Conservation (phyloP, 306 rosid genomes). For the Boehmeria nivea region DNA sequence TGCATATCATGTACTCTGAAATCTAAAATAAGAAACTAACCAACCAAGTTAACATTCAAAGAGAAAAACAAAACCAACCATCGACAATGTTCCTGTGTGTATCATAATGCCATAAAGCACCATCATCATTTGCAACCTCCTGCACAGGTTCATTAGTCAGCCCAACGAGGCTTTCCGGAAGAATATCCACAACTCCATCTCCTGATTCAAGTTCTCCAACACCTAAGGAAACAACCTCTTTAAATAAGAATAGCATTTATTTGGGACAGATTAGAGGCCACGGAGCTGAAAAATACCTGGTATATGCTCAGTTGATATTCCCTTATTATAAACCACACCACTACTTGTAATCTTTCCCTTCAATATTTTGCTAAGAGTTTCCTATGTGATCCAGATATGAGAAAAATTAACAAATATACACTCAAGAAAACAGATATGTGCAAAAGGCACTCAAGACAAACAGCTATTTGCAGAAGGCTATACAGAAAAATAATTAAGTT, state of each 20-base stretch:
- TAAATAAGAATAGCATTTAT: neutral
- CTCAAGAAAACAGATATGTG: conserved; percentile 1
- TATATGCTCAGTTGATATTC: conserved; percentile 28
- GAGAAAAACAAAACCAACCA: conserved; percentile 24
- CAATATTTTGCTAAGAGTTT: conserved; percentile 40
- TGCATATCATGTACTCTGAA: neutral
- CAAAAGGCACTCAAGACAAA: no score
- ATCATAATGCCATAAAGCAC: conserved; percentile 23
- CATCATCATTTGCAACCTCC: conserved; percentile 21
- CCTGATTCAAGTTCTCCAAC: conserved; percentile 27
- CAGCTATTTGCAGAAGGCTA: neutral
- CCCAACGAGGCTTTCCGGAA: conserved; percentile 21
- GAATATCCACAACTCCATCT: conserved; percentile 24
- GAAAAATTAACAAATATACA: neutral
- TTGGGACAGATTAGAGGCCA: conserved; percentile 1
- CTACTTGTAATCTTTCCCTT: conserved; percentile 48
- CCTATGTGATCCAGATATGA: conserved; percentile 22
- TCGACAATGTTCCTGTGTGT: conserved; percentile 17
- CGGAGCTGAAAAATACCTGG: conserved; percentile 28
- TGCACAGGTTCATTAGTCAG: conserved; percentile 13
- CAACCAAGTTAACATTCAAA: neutral
- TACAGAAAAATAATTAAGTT: neutral
- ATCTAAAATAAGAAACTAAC: neutral
- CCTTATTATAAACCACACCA: conserved; percentile 36
- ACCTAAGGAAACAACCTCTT: conserved; percentile 16